A percentile compares a stretch with the other conserved stretches of the same genome.
phyloP scores from a whole-genome alignment of 345 rosid species.

The Citrus cavaleriei region DNA sequence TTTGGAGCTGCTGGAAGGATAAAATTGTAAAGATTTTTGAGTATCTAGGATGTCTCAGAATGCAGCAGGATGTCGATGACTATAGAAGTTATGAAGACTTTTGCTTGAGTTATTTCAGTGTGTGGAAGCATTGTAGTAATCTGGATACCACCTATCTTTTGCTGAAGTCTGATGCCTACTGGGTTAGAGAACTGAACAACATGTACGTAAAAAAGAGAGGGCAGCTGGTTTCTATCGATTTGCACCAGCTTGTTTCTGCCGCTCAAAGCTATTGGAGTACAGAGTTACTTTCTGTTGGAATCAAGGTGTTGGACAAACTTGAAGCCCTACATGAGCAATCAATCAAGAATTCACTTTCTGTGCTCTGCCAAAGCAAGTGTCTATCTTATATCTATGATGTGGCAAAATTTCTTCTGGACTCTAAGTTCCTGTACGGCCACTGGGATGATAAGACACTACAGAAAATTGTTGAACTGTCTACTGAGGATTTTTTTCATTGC shows the following conservation, averaged over 20 bases:
- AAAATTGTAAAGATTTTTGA: conserved; percentile 22
- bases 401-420: conserved; percentile 28
- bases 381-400: conserved; percentile 28
- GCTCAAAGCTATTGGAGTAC: conserved; percentile 33
- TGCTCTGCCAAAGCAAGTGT: conserved; percentile 21
- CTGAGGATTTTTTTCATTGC: conserved; percentile 9
- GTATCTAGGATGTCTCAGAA: conserved; percentile 11
- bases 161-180: conserved; percentile 27
- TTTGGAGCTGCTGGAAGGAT: conserved; percentile 53
- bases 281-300: conserved; percentile 37
- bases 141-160: conserved; percentile 16
- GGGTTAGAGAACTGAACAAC: conserved; percentile 22
- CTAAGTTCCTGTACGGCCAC: not conserved
- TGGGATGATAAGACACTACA: not conserved
- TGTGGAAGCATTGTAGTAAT: conserved; percentile 19
- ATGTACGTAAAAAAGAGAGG: not conserved
- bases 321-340: conserved; percentile 15
- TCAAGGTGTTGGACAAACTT: conserved; percentile 28
- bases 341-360: conserved; percentile 8
- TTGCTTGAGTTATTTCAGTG: conserved; percentile 47
- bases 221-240: conserved; percentile 13
- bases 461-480: conserved; percentile 12
- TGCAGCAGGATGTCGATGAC: not conserved
- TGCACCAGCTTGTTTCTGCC: conserved; percentile 23
- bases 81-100: conserved; percentile 25